These are phyloP conservation scores for Monilinia aucupariae DNA, from an alignment of 2,329 filamentous ascomycete genomes.

Conservation along the genomic window DNA sequence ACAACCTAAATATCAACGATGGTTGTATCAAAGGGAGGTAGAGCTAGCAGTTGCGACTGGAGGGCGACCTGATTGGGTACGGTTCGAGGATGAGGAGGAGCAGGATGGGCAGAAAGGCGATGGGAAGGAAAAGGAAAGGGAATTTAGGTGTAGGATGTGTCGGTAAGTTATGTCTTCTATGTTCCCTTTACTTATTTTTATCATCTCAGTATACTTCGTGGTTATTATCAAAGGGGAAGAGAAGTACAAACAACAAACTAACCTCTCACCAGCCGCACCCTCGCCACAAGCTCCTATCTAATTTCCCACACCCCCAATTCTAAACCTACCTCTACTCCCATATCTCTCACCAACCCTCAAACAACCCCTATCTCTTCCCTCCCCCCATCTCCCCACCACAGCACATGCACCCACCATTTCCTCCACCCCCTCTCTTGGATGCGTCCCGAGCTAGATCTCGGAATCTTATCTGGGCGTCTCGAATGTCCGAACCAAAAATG, in stretches of 20 bases:
- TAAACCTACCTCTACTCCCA: slow-evolving; percentile 30
- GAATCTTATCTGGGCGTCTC: slow-evolving; percentile 75
- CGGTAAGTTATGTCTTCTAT: slow-evolving; percentile 42
- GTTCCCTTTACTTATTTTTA: background rate
- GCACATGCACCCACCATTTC: slow-evolving; percentile 77
- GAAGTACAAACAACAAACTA: background rate
- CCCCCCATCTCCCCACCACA: slow-evolving; percentile 26
- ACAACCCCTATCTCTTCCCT: slow-evolving; percentile 28
- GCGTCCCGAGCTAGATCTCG: slow-evolving; percentile 74
- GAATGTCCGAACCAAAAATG: slow-evolving; percentile 77
- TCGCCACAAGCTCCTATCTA: slow-evolving; percentile 59
- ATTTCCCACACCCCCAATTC: slow-evolving; percentile 43
- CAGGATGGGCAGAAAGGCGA: slow-evolving; percentile 25
- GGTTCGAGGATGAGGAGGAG: slow-evolving; percentile 69
- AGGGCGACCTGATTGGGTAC: slow-evolving; percentile 72
- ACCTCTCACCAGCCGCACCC: slow-evolving; percentile 38
- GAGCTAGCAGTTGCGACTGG: slow-evolving; percentile 65
- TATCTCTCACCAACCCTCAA: slow-evolving; percentile 17
- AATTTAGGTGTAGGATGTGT: slow-evolving; percentile 88
- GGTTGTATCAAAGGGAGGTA: slow-evolving; percentile 62
- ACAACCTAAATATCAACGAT: slow-evolving; percentile 75
- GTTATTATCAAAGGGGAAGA: background rate
- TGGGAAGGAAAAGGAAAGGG: slow-evolving; percentile 36
- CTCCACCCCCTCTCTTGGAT: slow-evolving; percentile 94
- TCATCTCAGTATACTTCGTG: background rate